Evolutionary conservation across 169 alveolate genomes (phyloP).

Genomic region (Plasmodium adleri): DNA sequence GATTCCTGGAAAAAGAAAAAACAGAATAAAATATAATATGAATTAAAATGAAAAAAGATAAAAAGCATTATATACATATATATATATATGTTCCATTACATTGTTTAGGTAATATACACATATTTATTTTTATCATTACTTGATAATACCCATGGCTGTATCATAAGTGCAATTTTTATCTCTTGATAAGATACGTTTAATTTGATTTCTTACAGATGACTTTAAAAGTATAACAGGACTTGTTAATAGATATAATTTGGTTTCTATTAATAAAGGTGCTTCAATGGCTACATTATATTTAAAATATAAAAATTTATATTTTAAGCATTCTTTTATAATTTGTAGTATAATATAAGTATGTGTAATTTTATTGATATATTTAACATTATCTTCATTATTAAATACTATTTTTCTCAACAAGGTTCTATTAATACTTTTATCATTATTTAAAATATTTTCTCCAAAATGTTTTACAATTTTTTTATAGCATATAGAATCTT

Average conservation of each 20-base stretch:
- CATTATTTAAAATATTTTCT: constrained; percentile 78
- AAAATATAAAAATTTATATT: constrained; percentile 78
- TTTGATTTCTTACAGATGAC: constrained; percentile 81
- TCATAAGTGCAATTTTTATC: constrained; percentile 79
- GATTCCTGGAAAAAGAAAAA: constrained; percentile 42
- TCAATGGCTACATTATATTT: constrained; percentile 81
- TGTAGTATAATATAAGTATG: constrained; percentile 82
- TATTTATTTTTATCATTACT: constrained; percentile 31
- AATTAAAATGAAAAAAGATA: background rate
- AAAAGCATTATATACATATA: background rate
- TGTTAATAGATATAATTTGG: constrained; percentile 81
- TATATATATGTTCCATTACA: background rate
- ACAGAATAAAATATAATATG: background rate
- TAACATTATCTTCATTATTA: constrained; percentile 80
- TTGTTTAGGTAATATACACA: too few species aligned
- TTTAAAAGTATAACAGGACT: constrained; percentile 82
- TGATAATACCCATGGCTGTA: constrained; percentile 82
- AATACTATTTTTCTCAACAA: constrained; percentile 84
- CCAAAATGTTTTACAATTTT: constrained; percentile 83
- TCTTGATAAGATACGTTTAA: constrained; percentile 79
- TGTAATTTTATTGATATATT: constrained; percentile 80
- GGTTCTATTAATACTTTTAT: constrained; percentile 82
- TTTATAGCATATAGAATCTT: constrained; percentile 82
- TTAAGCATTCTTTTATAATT: constrained; percentile 83
- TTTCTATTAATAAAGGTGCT: constrained; percentile 85